Base-by-base conservation (phyloP, 345 rosid species). In the Toxicodendron radicans region DNA sequence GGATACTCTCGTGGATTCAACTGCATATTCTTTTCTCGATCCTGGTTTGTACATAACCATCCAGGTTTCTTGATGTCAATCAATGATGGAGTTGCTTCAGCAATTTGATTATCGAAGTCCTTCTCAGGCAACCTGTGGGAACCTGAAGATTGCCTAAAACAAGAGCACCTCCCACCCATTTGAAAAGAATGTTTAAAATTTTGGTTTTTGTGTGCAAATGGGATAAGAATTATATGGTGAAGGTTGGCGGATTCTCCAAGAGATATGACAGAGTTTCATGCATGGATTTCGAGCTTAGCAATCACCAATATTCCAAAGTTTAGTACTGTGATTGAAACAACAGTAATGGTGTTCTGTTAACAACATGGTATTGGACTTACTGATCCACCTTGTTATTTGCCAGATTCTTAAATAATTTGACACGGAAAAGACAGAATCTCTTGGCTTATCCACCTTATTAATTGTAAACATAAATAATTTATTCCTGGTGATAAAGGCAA, bases 151-250 rank as follows among this genome's bases (percentile, higher is more conserved):
- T 52, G 71, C 57, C 75, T 16, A 23, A 66, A 66, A 69, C 81
- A 68, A 48, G 57, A 76, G 11, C 69, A 49, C 61, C 76, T 45
- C 51, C 8, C 30, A 24, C 76, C 82, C 87, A 82, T 79, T 58
- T 38, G 43, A 38, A 33, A 4, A 17, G 12, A 35, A 35, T 49
- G 73, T 3, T 65, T 4, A 48, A 30, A 51, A 64, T 21, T 30
- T 6, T 24, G n/a, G n/a, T 64, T 33, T 11, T 61, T 66, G 43
- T 2, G 41, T 5, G 58, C 18, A 41, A 12, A 46, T 51, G 54
- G 6, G 54, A 51, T 67, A 62, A 64, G 18, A 54, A 49, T 38
- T 66, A 38, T 58, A 35, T 58, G 5, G 49, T 48, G 24, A 3
- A 17, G 51, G 7, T 49, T 59, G 79, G 60, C 74, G 76, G 64